phyloP scores from a whole-genome alignment of 305 asterid genomes.

The Withania somnifera region DNA sequence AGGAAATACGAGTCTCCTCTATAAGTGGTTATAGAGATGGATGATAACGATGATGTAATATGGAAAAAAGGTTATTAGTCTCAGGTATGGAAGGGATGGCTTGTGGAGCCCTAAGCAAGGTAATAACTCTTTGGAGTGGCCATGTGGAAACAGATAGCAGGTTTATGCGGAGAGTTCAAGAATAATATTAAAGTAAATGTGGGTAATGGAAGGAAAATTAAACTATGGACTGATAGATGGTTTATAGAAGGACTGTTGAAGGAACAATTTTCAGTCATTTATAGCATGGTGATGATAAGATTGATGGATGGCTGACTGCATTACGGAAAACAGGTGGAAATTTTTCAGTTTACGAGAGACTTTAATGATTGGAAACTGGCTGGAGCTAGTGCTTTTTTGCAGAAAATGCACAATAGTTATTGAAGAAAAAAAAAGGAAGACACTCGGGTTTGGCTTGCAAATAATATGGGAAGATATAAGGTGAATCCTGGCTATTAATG shows the following conservation, averaged over 20 bases:
- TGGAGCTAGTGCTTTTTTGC: neutral
- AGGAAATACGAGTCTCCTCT: neutral
- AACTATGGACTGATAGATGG: neutral
- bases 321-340: neutral
- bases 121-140: neutral
- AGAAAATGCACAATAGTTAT: neutral
- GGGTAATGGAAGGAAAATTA: neutral
- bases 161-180: neutral
- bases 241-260: neutral
- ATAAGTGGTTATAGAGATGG: neutral
- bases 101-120: neutral
- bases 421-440: neutral
- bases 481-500: neutral
- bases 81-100: neutral
- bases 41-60: neutral
- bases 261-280: neutral
- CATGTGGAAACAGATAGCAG: neutral
- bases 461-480: neutral
- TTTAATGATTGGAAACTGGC: neutral
- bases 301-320: neutral
- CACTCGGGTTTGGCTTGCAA: neutral
- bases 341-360: neutral
- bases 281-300: neutral
- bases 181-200: neutral
- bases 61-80: neutral